Base-by-base conservation (phyloP, 257 asterid species). In the Przewalskia tangutica region DNA sequence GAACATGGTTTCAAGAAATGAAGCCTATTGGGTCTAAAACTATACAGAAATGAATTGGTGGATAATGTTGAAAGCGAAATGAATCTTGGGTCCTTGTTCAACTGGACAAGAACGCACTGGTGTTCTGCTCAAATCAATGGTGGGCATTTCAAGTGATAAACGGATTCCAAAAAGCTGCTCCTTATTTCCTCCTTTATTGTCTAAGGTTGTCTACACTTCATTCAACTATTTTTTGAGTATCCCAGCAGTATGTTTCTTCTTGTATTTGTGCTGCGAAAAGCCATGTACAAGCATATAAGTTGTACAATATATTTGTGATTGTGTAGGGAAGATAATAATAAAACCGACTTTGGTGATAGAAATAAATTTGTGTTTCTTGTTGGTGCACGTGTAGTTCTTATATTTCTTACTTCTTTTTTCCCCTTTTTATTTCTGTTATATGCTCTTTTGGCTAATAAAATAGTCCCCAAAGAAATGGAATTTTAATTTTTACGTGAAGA, bases 1-100 rank as follows among this genome's bases (percentile, higher is more conserved):
- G 93, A 93, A 83, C 97, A 91, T 81, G 99, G 95, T 86, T 88
- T 93, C 85, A 95, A n/a, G n/a, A n/a, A n/a, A n/a, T n/a, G n/a
- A n/a, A n/a, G 86, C 50, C 93, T 89, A 44, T 89, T 91, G 17
- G 93, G 90, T 73, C 87, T 91, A 78, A 92, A 86, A 40, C 89
- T 85, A 50, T 83, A 88, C 36, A 86, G 48, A 82, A 77, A 87
- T 3, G 82, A 78, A 11, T 84, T 80, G 34, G 60, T 53, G 38
- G 78, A 53, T 17, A 79, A 23, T 44, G 84, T 66, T 8, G 84
- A 56, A 54, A 82, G 56, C 14, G 85, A 84, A 42, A 67, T 83
- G 85, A 34, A 84, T 56, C 75, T 54, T 81, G 14, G 90, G 88
- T 17, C 88, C 64, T 34, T 75, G 87, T n/a, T n/a, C n/a, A n/a